Base-by-base conservation (phyloP, 2,329 filamentous ascomycete genomes). In the Dactylonectria macrodidyma region DNA sequence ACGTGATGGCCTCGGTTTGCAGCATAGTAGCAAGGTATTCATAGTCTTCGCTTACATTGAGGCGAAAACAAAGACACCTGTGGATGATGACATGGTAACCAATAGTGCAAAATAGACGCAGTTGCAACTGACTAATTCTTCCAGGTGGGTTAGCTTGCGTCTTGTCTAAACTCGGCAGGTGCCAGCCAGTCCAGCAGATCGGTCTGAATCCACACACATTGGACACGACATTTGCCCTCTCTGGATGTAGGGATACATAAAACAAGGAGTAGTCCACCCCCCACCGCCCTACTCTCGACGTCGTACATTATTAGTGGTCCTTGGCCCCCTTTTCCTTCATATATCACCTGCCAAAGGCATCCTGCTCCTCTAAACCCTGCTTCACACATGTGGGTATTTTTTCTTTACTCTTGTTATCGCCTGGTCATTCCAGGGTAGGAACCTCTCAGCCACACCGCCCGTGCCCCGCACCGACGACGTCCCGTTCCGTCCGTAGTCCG, bases 151-250 rank as follows among this genome's bases (percentile, higher is more conserved):
- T 33, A 52, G n/a, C 19, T 52, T 22, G 52, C 22, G 34, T 48
- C 57, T 63, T 24, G 36, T 46, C 60, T 51, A 7, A 62, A 57
- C 54, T 58, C 41, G 26, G 33, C 52, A 52, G 36, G 58, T 60
- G 36, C 52, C 51, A 33, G 46, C 51, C 58, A 22, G 26, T 26
- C 54, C 24, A 44, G 16, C 14, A 26, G n/a, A 7, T 30, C 57
- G 16, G 16, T 1, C 7, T 30, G 33, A 56, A 33, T 41, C 60
- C 60, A 50, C 60, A 34, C 48, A 34, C 24, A 16, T 19, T 10
- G n/a, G 16, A 36, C 19, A 22, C n/a, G 14, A n/a, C 14, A 44
- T 44, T 44, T 44, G 41, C 14, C 41, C 41, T 44, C 41, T n/a
- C 5, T n/a, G 16, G 14, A 7, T 44, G n/a, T 8, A 44, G 5